phyloP scores from a whole-genome alignment of 2,329 filamentous ascomycete genomes.

The Fusarium nurragi region DNA sequence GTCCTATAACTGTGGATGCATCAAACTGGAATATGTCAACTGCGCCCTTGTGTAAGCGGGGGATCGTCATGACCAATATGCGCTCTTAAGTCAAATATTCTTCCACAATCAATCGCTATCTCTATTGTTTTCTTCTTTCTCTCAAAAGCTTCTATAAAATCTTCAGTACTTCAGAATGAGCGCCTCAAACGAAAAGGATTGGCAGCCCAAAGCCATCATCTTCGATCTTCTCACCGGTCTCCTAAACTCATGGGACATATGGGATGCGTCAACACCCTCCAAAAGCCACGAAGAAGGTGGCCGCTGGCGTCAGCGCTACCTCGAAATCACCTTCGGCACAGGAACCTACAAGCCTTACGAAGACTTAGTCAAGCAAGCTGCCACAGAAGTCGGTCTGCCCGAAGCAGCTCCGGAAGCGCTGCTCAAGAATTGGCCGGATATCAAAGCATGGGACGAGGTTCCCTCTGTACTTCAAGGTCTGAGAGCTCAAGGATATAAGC shows the following conservation, averaged over 20 bases:
- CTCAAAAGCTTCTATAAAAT: accelerated
- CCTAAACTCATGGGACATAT: conserved; percentile 52
- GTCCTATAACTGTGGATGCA: not conserved
- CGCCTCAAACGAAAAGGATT: not conserved
- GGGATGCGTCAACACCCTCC: conserved; percentile 47
- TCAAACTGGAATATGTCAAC: not conserved
- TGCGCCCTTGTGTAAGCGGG: not conserved
- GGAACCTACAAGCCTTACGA: conserved; percentile 50
- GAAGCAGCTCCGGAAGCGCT: conserved; percentile 43
- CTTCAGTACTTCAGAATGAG: not conserved
- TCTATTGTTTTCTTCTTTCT: not conserved
- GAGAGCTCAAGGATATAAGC: conserved; percentile 42
- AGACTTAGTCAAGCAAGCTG: conserved; percentile 44
- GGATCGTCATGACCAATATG: not conserved
- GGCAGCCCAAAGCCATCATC: conserved; percentile 49
- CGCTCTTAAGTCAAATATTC: not conserved
- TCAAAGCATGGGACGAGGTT: conserved; percentile 43
- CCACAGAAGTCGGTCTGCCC: conserved; percentile 45
- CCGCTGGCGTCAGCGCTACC: conserved; percentile 51
- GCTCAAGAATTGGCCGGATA: conserved; percentile 42
- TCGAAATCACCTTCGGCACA: conserved; percentile 50
- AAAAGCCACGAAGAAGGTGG: conserved; percentile 40
- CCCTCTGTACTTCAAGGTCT: conserved; percentile 35
- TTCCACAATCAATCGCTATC: not conserved
- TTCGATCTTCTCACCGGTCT: conserved; percentile 55